These are phyloP conservation scores for Brachypodium distachyon DNA, from an alignment of 202 grass and related monocot species.

Conservation along the genomic window DNA sequence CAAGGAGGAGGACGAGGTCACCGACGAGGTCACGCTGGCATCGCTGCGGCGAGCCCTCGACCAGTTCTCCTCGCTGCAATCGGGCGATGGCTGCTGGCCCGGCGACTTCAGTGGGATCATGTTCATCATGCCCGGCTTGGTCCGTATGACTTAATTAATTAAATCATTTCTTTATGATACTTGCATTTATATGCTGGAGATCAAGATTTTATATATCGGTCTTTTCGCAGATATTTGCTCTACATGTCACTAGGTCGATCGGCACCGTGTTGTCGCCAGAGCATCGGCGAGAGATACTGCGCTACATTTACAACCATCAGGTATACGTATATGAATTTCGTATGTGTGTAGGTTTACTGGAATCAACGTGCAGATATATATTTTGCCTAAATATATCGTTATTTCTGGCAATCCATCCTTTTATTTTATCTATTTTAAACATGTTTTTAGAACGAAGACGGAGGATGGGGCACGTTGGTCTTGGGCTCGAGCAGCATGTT, in stretches of 20 bases:
- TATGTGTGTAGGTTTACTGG: too few species aligned
- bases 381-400: too few species aligned
- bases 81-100: conserved; percentile 31
- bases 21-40: background rate
- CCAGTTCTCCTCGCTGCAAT: conserved; percentile 21
- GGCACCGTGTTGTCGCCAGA: background rate
- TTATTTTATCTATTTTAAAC: background rate
- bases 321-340: background rate
- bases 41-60: conserved; percentile 20
- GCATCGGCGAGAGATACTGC: conserved; percentile 25
- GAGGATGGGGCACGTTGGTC: conserved; percentile 1
- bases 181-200: too few species aligned
- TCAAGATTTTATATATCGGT: too few species aligned
- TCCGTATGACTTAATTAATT: background rate
- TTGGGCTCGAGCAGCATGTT: conserved; percentile 30
- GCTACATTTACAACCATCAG: conserved; percentile 46
- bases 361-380: too few species aligned
- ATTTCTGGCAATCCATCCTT: too few species aligned
- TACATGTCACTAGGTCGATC: conserved; percentile 31
- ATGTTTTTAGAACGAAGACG: conserved; percentile 44
- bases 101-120: conserved; percentile 26
- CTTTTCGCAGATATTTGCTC: conserved; percentile 27
- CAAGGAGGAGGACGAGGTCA: background rate
- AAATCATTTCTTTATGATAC: too few species aligned
- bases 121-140: conserved; percentile 39